Base-by-base conservation (phyloP, 2,329 filamentous ascomycete species). In the Epichloe uncinata region DNA sequence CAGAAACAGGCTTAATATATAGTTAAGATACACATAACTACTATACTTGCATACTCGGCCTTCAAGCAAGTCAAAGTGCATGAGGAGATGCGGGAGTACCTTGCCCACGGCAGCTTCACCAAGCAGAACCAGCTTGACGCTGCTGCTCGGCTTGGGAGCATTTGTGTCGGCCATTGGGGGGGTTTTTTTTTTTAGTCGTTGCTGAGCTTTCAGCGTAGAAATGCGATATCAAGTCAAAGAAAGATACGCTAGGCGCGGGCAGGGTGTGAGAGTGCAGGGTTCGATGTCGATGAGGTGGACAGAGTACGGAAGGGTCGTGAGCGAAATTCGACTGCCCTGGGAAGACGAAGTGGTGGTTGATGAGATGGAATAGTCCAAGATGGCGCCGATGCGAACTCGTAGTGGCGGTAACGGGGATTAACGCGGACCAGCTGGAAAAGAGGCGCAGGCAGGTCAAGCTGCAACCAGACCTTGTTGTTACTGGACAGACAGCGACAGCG, bases 71-170 rank as follows among this genome's bases (percentile, higher is more conserved):
- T 16, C 7, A 22, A 34, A 41, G 16, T 5, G 43, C 22, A 34
- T n/a, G 16, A 48, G 26, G 11, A 36, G 30, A 12, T 22, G 30
- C 30, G 13, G n/a, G 26, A 16, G 11, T 74, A 95, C 93, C 85
- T 98, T 98, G 80, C 93, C 93, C 51, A 98, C 93, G 53, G 93
- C 93, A 56, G 93, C 93, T 73, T 98, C 93, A 59, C 93, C 93
- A 52, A 98, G 83, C 65, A 98, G 80, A 57, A 98, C 93, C 60
- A 98, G 85, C 84, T 98, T 98, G 68, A 98, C 93, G 74, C 93
- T 98, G 82, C 90, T 97, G 77, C 90, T 97, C 55, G 93, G 93
- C 75, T 97, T 98, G 54, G 88, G 85, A 65, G 78, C 74, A 59
- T 79, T 80, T 65, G 81, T 73, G 55, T 70, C 68, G 53, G 68